phyloP scores from a whole-genome alignment of 768 basidiomycete genomes.

The Phanerodontia chrysosporium region DNA sequence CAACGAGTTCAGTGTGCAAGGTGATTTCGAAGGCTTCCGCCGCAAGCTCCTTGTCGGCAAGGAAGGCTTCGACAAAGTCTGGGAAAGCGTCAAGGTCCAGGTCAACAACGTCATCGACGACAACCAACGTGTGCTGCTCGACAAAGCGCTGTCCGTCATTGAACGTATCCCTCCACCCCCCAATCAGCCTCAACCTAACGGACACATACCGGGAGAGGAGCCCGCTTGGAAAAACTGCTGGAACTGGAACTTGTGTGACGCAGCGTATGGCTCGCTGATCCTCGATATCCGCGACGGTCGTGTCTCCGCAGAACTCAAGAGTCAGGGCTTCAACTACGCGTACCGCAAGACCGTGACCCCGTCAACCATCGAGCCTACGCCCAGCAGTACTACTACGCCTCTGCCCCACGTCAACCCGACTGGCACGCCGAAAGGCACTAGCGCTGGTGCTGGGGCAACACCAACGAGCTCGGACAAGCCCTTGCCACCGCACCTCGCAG shows the following conservation, averaged over 20 bases:
- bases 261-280: slow-evolving; percentile 84
- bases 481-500: slow-evolving; percentile 29
- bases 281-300: slow-evolving; percentile 90
- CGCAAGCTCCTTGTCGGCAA: slow-evolving; percentile 75
- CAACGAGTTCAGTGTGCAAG: slow-evolving; percentile 94
- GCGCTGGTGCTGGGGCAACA: slow-evolving; percentile 19
- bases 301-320: slow-evolving; percentile 87
- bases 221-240: slow-evolving; percentile 98
- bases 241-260: slow-evolving; percentile 99
- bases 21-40: slow-evolving; percentile 84
- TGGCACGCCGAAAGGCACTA: slow-evolving; percentile 31
- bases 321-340: slow-evolving; percentile 96
- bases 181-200: slow-evolving; percentile 39
- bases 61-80: slow-evolving; percentile 86
- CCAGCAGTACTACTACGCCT: slow-evolving; percentile 50
- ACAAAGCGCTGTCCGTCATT: slow-evolving; percentile 84
- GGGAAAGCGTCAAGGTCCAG: slow-evolving; percentile 88
- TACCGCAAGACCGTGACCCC: slow-evolving; percentile 73
- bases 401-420: slow-evolving; percentile 39
- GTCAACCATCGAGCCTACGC: slow-evolving; percentile 50
- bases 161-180: slow-evolving; percentile 68
- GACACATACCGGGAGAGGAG: slow-evolving; percentile 66
- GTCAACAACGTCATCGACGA: slow-evolving; percentile 92
- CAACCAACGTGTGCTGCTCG: slow-evolving; percentile 78
- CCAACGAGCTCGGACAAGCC: slow-evolving; percentile 27